Percentiles rank a stretch among this genome's conserved stretches.
Conservation (phyloP, 2,329 filamentous ascomycete genomes). For the Pseudogymnoascus sp. region DNA sequence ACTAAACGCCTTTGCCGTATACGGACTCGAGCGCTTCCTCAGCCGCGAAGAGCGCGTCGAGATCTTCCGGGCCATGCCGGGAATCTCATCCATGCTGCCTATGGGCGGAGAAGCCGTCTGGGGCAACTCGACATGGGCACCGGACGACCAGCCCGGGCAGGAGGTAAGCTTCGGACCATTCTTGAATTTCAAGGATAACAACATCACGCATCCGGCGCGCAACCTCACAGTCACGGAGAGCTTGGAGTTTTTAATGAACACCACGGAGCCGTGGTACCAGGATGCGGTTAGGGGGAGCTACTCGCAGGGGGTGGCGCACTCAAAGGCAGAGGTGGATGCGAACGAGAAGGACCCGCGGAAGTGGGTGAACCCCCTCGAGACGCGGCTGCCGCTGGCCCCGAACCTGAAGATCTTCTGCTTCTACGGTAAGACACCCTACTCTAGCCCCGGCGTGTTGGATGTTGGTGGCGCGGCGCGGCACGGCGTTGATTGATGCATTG, state of each 20-base stretch:
- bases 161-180: slow-evolving; percentile 69
- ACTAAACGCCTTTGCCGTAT: slow-evolving; percentile 91
- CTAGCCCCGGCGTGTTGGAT: not conserved
- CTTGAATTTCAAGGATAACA: slow-evolving; percentile 69
- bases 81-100: slow-evolving; percentile 91
- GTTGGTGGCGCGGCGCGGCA: slow-evolving; percentile 3
- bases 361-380: slow-evolving; percentile 93
- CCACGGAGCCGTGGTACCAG: slow-evolving; percentile 78
- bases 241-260: slow-evolving; percentile 66
- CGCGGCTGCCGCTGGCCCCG: slow-evolving; percentile 75
- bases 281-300: slow-evolving; percentile 66
- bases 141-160: slow-evolving; percentile 73
- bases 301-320: slow-evolving; percentile 81
- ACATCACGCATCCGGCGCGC: slow-evolving; percentile 51
- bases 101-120: slow-evolving; percentile 92
- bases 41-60: slow-evolving; percentile 84
- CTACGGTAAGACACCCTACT: slow-evolving; percentile 48
- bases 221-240: slow-evolving; percentile 80
- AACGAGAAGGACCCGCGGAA: slow-evolving; percentile 71
- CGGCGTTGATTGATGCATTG: not conserved
- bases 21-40: slow-evolving; percentile 91
- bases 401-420: slow-evolving; percentile 95
- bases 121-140: slow-evolving; percentile 81
- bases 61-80: slow-evolving; percentile 94
- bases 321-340: slow-evolving; percentile 66